Evolutionary conservation across 768 basidiomycete genomes (phyloP).

Genomic region (Inosperma sp.): DNA sequence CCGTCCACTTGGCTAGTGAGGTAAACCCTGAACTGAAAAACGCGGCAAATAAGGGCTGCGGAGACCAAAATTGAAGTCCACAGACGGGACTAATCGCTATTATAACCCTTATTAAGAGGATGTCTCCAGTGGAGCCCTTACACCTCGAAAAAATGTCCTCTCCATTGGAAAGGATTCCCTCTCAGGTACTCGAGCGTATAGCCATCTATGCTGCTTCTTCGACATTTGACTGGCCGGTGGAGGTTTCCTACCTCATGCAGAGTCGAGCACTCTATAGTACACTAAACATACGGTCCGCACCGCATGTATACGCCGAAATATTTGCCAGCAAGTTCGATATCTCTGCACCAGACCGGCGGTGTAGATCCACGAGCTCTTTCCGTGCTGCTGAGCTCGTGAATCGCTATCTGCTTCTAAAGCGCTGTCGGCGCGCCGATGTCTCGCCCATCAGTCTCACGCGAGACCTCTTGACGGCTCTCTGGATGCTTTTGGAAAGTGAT

Average conservation of each 20-base stretch:
- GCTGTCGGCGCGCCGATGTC: slow-evolving; percentile 38
- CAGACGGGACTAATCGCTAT: neutral
- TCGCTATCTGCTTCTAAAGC: slow-evolving; percentile 45
- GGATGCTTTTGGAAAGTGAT: slow-evolving; percentile 59
- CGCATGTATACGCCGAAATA: slow-evolving; percentile 54
- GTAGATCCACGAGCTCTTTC: slow-evolving; percentile 28
- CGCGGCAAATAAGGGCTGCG: slow-evolving; percentile 10
- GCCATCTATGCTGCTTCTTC: slow-evolving; percentile 44
- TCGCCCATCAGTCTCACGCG: slow-evolving; percentile 27
- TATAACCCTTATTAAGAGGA: neutral
- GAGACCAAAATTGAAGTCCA: slow-evolving; percentile 1
- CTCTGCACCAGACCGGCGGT: slow-evolving; percentile 23
- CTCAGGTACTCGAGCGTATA: slow-evolving; percentile 54
- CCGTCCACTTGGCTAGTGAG: neutral
- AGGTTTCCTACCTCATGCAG: slow-evolving; percentile 42
- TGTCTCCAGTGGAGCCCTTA: neutral
- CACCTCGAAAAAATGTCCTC: slow-evolving; percentile 36
- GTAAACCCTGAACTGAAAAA: slow-evolving; percentile 2
- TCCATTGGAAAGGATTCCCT: slow-evolving; percentile 45
- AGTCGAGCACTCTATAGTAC: slow-evolving; percentile 40
- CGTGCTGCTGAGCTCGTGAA: slow-evolving; percentile 46
- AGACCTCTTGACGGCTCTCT: slow-evolving; percentile 54
- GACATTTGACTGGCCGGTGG: slow-evolving; percentile 34
- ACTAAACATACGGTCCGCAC: slow-evolving; percentile 39
- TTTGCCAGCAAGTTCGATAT: slow-evolving; percentile 50